Base-by-base conservation (phyloP, 192 early-diverging fungal genomes). In the Powellomyces hirtus region DNA sequence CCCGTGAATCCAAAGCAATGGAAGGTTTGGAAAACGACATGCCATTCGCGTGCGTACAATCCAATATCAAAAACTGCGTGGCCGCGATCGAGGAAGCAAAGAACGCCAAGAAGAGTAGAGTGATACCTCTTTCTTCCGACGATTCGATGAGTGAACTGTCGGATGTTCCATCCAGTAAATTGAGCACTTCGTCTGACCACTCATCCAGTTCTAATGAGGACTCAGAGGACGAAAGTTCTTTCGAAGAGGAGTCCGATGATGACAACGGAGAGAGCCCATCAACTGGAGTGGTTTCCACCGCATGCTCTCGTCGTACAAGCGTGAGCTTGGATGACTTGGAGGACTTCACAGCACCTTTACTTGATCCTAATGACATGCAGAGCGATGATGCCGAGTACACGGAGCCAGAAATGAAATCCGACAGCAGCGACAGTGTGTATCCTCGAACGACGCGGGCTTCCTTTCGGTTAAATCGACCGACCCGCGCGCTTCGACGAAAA, bases 331-430 rank as follows among this genome's bases (percentile, higher is more conserved):
- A 37, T 6, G 37, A 40, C 24, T 16, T 67, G 27, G 65, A 67
- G 14, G 65, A 67, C 42, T 67, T 58, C 26, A 27, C 36, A 6
- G 33, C n/a, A 38, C 65, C 65, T 4, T 33, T 67, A 27, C 50
- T 67, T 18, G 65, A 67, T 29, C 53, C 53, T 6, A 67, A 67
- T 38, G 65, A 67, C 53, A 67, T 67, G 65, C 35, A 29, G 14
- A 67, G 65, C 65, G 65, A 67, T 27, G 65, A 67, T 40, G 27
- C 24, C 27, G 65, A 67, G 27, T 67, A 67, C 55, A 58, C 65
- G 14, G 65, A 67, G 26, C 1, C 11, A 24, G 59, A 29, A 27
- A 33, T 14, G 27, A 56, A 56, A 16, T 4, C 29, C 53, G 33
- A 56, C 26, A 16, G 31, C 29, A 29, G 33, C 14, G 46, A 18